Evolutionary conservation across 2,329 filamentous ascomycete species (phyloP).

Genomic region (Aspergillus versicolor): DNA sequence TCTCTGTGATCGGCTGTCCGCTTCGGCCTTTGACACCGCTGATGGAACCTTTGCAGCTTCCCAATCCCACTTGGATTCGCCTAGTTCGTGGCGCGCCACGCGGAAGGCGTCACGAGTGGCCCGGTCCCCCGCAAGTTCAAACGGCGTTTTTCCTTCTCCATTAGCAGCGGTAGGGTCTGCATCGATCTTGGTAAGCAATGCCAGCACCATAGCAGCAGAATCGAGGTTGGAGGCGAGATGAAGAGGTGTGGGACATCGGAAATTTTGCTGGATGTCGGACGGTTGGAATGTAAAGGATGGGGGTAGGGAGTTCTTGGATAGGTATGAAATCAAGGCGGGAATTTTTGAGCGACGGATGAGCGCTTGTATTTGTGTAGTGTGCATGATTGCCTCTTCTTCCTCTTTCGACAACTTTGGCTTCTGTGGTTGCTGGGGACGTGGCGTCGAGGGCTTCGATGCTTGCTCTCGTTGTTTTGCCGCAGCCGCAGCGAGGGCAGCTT

Average conservation of each 20-base stretch:
- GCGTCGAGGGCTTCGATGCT: constrained; percentile 32
- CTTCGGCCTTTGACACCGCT: constrained; percentile 68
- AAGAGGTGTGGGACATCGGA: constrained; percentile 79
- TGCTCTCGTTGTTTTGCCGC: constrained; percentile 48
- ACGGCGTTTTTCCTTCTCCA: constrained; percentile 76
- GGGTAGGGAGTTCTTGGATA: constrained; percentile 71
- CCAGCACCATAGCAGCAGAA: constrained; percentile 71
- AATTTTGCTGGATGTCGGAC: constrained; percentile 61
- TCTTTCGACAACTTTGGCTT: constrained; percentile 71
- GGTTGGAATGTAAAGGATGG: constrained; percentile 76
- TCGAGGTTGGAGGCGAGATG: constrained; percentile 85
- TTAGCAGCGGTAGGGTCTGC: constrained; percentile 73
- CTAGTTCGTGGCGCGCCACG: constrained; percentile 77
- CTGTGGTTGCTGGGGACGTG: constrained; percentile 34
- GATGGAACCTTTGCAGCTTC: constrained; percentile 70
- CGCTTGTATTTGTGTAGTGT: constrained; percentile 85
- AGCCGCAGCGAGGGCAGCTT: constrained; percentile 57
- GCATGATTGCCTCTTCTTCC: constrained; percentile 76
- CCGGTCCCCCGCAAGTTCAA: constrained; percentile 83
- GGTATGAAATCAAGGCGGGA: constrained; percentile 79
- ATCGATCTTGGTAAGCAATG: constrained; percentile 70
- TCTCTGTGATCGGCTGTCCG: constrained; percentile 64
- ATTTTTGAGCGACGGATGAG: constrained; percentile 87
- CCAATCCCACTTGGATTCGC: constrained; percentile 78
- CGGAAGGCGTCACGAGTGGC: constrained; percentile 88